These are phyloP conservation scores for Pterula multifida DNA, from an alignment of 1,284 basidiomycete species.

Conservation along the genomic window DNA sequence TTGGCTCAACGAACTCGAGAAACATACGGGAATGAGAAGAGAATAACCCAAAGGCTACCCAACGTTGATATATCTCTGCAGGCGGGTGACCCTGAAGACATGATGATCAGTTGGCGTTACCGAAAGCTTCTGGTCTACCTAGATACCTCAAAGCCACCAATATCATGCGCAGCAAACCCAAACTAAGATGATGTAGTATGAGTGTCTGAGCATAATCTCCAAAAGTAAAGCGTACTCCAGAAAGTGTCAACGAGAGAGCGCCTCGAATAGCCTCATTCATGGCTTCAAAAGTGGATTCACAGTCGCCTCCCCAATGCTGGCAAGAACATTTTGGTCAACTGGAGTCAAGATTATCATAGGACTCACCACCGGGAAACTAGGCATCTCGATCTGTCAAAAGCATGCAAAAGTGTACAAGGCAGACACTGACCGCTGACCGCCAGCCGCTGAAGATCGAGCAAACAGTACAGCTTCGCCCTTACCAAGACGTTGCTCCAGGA, in stretches of 20 bases:
- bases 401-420: neutral
- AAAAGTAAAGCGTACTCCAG: conserved; percentile 23
- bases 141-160: conserved; percentile 63
- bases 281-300: conserved; percentile 66
- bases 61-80: conserved; percentile 60
- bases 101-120: no score
- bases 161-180: conserved; percentile 63
- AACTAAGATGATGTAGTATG: conserved; percentile 20
- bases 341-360: neutral
- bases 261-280: conserved; percentile 69
- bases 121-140: no score
- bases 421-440: conserved; percentile 55
- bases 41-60: conserved; percentile 65
- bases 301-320: conserved; percentile 69
- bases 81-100: conserved; percentile 44
- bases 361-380: conserved; percentile 11
- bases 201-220: no score
- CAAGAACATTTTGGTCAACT: conserved; percentile 15
- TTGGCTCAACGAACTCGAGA: neutral
- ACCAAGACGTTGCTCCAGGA: conserved; percentile 48
- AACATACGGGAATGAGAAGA: conserved; percentile 48
- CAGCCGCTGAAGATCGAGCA: conserved; percentile 52
- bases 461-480: conserved; percentile 60
- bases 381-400: conserved; percentile 6
- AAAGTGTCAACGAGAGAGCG: conserved; percentile 49